Evolutionary conservation across 2,329 filamentous ascomycete species (phyloP), one percentile per base, ranked within the genome.

Genomic region (Clathrospora elynae): DNA sequence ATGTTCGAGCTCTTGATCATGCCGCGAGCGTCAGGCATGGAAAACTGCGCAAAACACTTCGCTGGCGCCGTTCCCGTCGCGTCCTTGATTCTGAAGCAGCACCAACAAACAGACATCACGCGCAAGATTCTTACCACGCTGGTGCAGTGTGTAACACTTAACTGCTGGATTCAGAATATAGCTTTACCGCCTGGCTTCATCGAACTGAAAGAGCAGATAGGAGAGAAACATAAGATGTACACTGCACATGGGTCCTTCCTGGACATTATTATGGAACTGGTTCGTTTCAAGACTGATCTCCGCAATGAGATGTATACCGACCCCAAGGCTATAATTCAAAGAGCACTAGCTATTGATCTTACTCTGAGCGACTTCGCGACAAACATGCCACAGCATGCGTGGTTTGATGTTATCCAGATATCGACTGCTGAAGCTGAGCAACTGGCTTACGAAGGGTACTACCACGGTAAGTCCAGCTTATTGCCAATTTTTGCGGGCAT

Each of bases 1-100:
- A 61, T 64, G 50, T 65, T 61, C 39, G 61, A 66, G 37, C 48
- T 60, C 8, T 37, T 66, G 33, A 46, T 60, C 17, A 38, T 53
- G 7, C 55, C 59, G 11, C 39, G 41, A 7, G 31, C 34, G 1
- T 39, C 35, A 17, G 56, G 54, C 7, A 52, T 62, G 34, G 34
- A 49, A 6, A 65, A 62, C 28, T 48, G 57, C 30, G 46, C 44
- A 7, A 66, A 53, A 38, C 63, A 66, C 30, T 42, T 66, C 3
- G 49, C 58, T 12, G 63, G 63, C 5, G 61, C 61, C n/a, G 49
- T 62, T 12, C 42, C 54, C 3, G 47, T 65, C n/a, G 57, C 59
- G 8, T 47, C 41, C 7, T 32, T 66, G 33, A 48, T 49, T 11
- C 26, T 57, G n/a, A 51, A 61, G 22, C 42, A 51, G 12, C 29